Evolutionary conservation across 169 alveolate genomes (phyloP), one percentile per base, ranked within the genome.

Genomic region (Plasmodium vinckei): DNA sequence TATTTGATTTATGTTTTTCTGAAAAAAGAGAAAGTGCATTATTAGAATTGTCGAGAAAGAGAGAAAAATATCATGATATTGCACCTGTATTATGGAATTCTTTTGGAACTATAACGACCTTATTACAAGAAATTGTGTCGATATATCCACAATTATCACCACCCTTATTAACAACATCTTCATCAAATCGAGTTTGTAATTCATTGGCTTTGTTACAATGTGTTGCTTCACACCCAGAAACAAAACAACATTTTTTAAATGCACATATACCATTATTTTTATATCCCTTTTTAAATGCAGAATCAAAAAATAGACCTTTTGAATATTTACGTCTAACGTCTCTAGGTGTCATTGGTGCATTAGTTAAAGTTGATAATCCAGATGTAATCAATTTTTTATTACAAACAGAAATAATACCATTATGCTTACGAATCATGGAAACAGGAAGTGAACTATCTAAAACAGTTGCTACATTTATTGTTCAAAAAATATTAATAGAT

Each of bases 281-380:
- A 27, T 99, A 97, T 89, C 99, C 99, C 4, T 98, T 99, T 91
- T 93, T 99, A 59, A 99, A 98, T 84, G 97, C 99, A 33, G 96
- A 97, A 33, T 95, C 97, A 15, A 98, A 98, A 77, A 96, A 98
- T 53, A 95, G 99, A 77, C 99, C 99, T 1, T 97, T 97, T 88
- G 99, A 99, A 94, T 98, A 98, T 91, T 91, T 98, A 63, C 97
- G 99, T 61, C 96, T 99, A 60, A 99, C 99, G 0, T 96, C 99
- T 9, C 93, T 99, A 33, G 99, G 99, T 39, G 99, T 99, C 17
- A 98, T 99, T 44, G 99, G 99, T n/a, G 99, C 99, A 27, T 94
- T 99, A 21, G 99, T 99, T 12, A 98, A 98, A 95, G 99, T 98
- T 21, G 99, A 98, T 88, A 99, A 98, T 87, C 97, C 99, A 47